Conservation (phyloP, 257 asterid genomes). For the Gynochthodes officinalis region DNA sequence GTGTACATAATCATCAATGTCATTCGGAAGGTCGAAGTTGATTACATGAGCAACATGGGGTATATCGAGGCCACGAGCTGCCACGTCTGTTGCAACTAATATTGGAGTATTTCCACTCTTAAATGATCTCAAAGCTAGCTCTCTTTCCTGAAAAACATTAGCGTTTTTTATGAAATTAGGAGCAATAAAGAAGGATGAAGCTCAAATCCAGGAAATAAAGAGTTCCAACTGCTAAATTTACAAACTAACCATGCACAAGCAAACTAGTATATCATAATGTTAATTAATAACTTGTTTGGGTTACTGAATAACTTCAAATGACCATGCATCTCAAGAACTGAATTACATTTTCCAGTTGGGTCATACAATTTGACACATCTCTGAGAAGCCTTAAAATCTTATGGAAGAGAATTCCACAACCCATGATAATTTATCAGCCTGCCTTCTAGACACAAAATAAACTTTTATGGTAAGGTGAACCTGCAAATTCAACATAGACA, state of each 20-base stretch:
- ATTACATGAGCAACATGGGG: slow-evolving; percentile 80
- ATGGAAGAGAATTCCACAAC: not conserved
- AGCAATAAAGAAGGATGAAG: not conserved
- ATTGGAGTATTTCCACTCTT: slow-evolving; percentile 83
- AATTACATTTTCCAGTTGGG: too few relatives aligned
- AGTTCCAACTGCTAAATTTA: not conserved
- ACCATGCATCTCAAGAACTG: not conserved
- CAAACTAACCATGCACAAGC: not conserved
- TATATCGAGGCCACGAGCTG: slow-evolving; percentile 92
- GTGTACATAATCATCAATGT: slow-evolving; percentile 83
- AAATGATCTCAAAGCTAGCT: slow-evolving; percentile 69
- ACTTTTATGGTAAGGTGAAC: not conserved
- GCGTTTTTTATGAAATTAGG: not conserved
- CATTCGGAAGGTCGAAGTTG: slow-evolving; percentile 86
- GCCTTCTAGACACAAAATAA: not conserved
- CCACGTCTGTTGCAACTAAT: slow-evolving; percentile 90
- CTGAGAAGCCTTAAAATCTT: not conserved
- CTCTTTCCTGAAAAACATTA: slow-evolving; percentile 62
- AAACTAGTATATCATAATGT: not conserved
- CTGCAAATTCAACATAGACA: not conserved
- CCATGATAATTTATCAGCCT: not conserved
- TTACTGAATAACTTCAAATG: not conserved
- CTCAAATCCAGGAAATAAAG: not conserved
- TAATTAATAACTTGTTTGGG: not conserved
- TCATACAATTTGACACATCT: not conserved